phyloP scores from a whole-genome alignment of 139 green algal species.

The Chlamydomonas applanata region DNA sequence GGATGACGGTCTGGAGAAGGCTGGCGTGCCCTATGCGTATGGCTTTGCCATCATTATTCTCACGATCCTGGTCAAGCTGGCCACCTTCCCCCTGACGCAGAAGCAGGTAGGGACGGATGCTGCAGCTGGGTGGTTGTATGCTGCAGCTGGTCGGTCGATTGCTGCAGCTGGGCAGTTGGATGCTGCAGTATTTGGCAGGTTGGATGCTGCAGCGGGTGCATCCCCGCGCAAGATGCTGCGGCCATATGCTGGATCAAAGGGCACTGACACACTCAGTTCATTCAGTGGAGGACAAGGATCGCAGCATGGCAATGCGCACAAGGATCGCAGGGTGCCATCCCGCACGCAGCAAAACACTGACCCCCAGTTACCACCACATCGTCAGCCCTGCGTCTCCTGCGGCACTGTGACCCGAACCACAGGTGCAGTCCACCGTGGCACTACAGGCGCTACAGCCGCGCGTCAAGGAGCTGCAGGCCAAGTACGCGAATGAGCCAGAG shows the following conservation, averaged over 20 bases:
- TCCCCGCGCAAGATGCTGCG: too few relatives aligned
- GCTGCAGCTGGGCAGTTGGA: too few relatives aligned
- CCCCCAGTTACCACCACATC: too few relatives aligned
- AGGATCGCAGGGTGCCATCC: too few relatives aligned
- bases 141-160: neutral
- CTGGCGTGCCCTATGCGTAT: conserved; percentile 91
- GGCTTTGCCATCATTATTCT: conserved; percentile 56
- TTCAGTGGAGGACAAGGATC: too few relatives aligned
- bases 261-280: too few relatives aligned
- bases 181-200: too few relatives aligned
- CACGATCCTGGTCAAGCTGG: conserved; percentile 80
- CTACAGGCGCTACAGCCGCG: conserved; percentile 90
- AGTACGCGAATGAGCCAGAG: conserved; percentile 83
- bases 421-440: conserved; percentile 89
- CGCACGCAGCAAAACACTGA: too few relatives aligned
- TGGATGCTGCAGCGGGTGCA: too few relatives aligned
- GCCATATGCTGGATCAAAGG: too few relatives aligned
- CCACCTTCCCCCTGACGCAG: conserved; percentile 90
- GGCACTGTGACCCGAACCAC: neutral
- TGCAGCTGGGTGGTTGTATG: neutral
- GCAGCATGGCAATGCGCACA: too few relatives aligned
- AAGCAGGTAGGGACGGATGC: conserved; percentile 82
- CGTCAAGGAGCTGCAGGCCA: conserved; percentile 94
- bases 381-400: too few relatives aligned
- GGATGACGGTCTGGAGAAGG: conserved; percentile 65